Evolutionary conservation across 371 early-diverging fungal species (phyloP).

Genomic region (Saksenaea vasiformis): DNA sequence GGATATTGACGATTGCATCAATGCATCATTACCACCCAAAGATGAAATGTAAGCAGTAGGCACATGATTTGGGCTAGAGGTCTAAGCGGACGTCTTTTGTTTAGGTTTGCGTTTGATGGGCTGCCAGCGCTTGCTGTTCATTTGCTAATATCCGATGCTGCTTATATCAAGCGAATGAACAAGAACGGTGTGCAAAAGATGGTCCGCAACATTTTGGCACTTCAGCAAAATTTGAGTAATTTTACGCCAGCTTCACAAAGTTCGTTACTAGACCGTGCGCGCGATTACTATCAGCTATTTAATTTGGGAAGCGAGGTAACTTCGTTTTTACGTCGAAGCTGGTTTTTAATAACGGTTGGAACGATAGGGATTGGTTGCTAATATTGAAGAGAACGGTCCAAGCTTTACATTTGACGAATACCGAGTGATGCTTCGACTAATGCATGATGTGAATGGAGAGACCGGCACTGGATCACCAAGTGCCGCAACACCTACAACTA

Average conservation of each 20-base stretch:
- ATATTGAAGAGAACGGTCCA: conserved; percentile 47
- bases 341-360: not conserved
- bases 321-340: not conserved
- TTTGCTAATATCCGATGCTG: conserved; percentile 69
- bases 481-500: conserved; percentile 5
- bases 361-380: conserved; percentile 34
- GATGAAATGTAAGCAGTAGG: conserved; percentile 60
- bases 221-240: conserved; percentile 88
- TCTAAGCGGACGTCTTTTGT: no score
- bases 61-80: no score
- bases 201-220: conserved; percentile 77
- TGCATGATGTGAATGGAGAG: conserved; percentile 39
- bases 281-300: conserved; percentile 75
- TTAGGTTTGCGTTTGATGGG: conserved; percentile 82
- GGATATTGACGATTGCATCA: conserved; percentile 73
- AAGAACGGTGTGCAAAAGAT: conserved; percentile 77
- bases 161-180: conserved; percentile 76
- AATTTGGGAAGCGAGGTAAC: conserved; percentile 60
- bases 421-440: conserved; percentile 42
- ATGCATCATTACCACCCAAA: conserved; percentile 60
- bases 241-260: conserved; percentile 69
- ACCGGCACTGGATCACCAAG: conserved; percentile 21
- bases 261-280: conserved; percentile 68
- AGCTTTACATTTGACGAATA: conserved; percentile 54
- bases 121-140: conserved; percentile 76